phyloP scores from a whole-genome alignment of 345 rosid species.

The Clarkia xantiana region DNA sequence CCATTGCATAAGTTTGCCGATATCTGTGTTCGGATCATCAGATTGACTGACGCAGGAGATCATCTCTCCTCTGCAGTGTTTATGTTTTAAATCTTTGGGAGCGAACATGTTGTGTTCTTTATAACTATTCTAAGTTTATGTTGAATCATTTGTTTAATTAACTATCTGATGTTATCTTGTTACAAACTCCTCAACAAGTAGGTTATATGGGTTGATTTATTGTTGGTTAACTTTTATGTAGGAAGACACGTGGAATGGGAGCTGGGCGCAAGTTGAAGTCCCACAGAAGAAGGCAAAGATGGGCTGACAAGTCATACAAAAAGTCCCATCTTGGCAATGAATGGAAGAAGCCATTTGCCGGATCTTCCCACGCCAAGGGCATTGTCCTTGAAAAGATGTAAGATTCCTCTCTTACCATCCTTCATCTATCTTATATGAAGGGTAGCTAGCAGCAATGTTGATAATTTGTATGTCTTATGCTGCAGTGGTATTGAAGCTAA shows the following conservation, averaged over 20 bases:
- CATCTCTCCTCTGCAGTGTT: not conserved
- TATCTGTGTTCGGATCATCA: not conserved
- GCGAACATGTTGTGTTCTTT: not conserved
- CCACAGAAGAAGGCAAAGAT: slow-evolving; percentile 25
- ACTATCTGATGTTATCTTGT: not conserved
- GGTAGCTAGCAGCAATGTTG: slow-evolving; percentile 11
- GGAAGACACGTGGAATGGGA: slow-evolving; percentile 78
- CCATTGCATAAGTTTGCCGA: not conserved
- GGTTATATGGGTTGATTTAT: too few species aligned
- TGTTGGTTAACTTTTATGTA: slow-evolving; percentile 15
- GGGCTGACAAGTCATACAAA: slow-evolving; percentile 94
- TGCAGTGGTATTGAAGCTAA: slow-evolving; percentile 53
- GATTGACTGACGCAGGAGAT: not conserved
- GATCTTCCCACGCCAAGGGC: slow-evolving; percentile 66
- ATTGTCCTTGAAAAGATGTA: slow-evolving; percentile 30
- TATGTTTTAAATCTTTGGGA: not conserved
- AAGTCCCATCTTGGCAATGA: slow-evolving; percentile 79
- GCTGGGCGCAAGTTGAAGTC: slow-evolving; percentile 66
- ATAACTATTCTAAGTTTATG: not conserved
- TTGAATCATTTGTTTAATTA: not conserved
- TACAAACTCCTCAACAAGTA: too few species aligned
- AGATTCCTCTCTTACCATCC: not conserved
- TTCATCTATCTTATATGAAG: slow-evolving; percentile 21
- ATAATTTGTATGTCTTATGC: slow-evolving; percentile 51
- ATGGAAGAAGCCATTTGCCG: slow-evolving; percentile 84